Base-by-base conservation (phyloP, 129 eudicot species). In the Saposhnikovia divaricata region DNA sequence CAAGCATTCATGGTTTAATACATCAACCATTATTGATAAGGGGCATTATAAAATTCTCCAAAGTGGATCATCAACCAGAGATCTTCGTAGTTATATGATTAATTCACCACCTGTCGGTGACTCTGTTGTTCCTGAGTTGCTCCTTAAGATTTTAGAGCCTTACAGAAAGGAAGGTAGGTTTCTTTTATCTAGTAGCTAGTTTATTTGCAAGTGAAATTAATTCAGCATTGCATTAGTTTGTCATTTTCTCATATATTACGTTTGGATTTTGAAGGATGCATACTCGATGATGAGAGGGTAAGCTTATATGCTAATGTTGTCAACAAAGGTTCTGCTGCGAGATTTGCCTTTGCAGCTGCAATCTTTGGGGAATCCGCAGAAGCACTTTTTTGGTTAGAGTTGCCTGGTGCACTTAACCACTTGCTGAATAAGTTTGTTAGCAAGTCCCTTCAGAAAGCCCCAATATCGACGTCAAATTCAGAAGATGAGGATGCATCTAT, bases 261-360 rank as follows among this genome's bases (percentile, higher is more conserved):
- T 50, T 73, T 72, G 81, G 80, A 55, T 75, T 81, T 68, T 88
- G 75, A 82, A 95, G 99, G 94, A 65, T 92, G 93, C 88, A 83
- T 92, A 59, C 97, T 95, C 89, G 97, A 95, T 88, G 94, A 92
- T 83, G 96, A 89, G 81, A 92, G 90, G 82, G 91, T 87, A 77
- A 86, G 91, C 74, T 77, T 87, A 69, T 95, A 95, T 84, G 93
- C 93, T 77, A 82, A 83, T 34, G 72, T 92, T 79, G 83, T 90
- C 53, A 77, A 85, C 72, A 83, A 85, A 78, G 90, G 93, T 80
- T 91, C 84, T 69, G 85, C 96, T 10, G 79, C 87, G 77, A 90
- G 94, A 87, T 83, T 95, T 82, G 90, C 99, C 76, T 95, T 92
- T 88, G 97, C 99, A 46, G 99, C 99, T 85, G 97, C 93, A 45